Evolutionary conservation across 2,329 filamentous ascomycete species (phyloP), one percentile per base, ranked within the genome.

Genomic region (Talaromyces sp.): DNA sequence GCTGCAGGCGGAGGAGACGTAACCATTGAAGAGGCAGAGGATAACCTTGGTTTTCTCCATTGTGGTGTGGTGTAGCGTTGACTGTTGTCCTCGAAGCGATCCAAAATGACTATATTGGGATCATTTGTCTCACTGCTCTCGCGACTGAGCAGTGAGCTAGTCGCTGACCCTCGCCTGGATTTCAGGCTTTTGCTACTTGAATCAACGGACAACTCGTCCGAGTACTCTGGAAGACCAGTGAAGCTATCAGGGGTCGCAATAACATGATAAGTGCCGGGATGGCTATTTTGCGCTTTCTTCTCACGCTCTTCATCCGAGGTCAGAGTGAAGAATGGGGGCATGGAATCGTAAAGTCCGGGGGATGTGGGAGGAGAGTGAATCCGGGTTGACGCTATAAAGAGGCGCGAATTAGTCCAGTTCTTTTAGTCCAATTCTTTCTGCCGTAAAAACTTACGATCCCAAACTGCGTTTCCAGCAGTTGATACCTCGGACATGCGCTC

Each of bases 241-340:
- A 87, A 86, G 69, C 81, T 85, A 16, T 79, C 76, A 5, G 80
- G 83, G 47, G 83, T 83, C 60, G 82, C 78, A 23, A 86, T 74
- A 23, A 86, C 82, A 68, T 82, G 77, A 68, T 82, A 86, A 1
- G 82, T 85, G 16, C 84, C 84, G 1, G 84, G 83, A 36, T 71
- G 73, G 42, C 76, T 76, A 7, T 72, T 73, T 57, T 81, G 78
- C 16, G 84, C 84, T 68, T 86, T 86, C 62, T 75, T 78, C 68
- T 87, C 84, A 47, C 84, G 76, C 31, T 86, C 84, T 65, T 85
- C 83, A 63, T 87, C 84, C 31, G 77, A 85, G 1, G 77, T 82
- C 59, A 87, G 76, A 14, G 73, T 70, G 34, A 79, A 71, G 69
- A 86, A 87, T 2, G 81, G 80, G 23, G 84, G 83, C 12, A 86